Conservation (phyloP, 305 asterid genomes). For the Fraxinus sp. region DNA sequence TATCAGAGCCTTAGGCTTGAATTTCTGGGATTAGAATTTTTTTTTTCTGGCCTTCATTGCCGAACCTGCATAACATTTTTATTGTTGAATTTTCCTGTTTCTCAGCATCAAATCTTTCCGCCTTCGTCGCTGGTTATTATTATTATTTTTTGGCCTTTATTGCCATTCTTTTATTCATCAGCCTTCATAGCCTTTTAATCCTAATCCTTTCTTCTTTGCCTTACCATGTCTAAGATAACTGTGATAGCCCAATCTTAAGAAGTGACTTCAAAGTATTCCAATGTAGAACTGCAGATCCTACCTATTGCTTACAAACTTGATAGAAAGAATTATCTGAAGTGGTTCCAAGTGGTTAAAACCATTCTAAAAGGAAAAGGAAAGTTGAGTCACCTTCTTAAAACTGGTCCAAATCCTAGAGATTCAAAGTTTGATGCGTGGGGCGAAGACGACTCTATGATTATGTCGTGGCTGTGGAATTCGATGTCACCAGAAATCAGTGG, state of each 20-base stretch:
- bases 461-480: neutral
- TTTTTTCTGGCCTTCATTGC: neutral
- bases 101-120: neutral
- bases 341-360: neutral
- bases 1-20: neutral
- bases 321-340: neutral
- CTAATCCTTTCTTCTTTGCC: neutral
- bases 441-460: neutral
- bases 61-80: neutral
- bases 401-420: neutral
- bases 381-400: neutral
- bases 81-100: neutral
- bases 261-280: neutral
- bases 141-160: neutral
- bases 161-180: neutral
- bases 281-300: neutral
- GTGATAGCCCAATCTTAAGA: neutral
- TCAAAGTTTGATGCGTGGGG: neutral
- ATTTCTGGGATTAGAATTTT: neutral
- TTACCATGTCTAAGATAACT: neutral
- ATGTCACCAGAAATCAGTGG: neutral
- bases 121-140: neutral
- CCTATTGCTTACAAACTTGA: neutral
- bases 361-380: neutral
- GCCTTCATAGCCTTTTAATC: neutral